Percentiles rank a stretch among this genome's conserved stretches.
Conservation (phyloP, 2,329 filamentous ascomycete genomes). For the Cladosporium sp. region DNA sequence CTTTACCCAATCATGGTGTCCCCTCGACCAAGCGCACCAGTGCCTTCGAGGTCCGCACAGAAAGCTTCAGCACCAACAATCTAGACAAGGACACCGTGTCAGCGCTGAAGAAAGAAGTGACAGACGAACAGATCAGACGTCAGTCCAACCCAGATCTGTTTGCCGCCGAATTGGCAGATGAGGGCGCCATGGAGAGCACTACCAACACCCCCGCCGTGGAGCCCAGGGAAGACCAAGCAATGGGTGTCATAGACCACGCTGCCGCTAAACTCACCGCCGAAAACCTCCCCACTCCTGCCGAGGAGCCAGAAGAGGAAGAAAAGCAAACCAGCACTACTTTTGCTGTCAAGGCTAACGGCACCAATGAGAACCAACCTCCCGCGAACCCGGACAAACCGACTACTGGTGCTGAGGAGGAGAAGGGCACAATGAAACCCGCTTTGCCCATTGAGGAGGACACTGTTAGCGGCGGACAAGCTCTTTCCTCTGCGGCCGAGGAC, state of each 20-base stretch:
- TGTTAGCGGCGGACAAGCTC: slow-evolving; percentile 36
- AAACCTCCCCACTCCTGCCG: not conserved
- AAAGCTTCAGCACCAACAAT: slow-evolving; percentile 41
- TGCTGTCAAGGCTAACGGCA: not conserved
- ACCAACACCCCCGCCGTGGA: slow-evolving; percentile 31
- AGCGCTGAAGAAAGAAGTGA: slow-evolving; percentile 39
- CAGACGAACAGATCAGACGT: slow-evolving; percentile 37
- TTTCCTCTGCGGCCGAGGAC: slow-evolving; percentile 33
- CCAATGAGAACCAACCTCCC: slow-evolving; percentile 24
- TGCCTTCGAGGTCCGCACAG: slow-evolving; percentile 14
- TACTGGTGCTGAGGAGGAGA: slow-evolving; percentile 40
- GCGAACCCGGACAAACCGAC: slow-evolving; percentile 43
- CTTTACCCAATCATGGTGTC: slow-evolving; percentile 5
- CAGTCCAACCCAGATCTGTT: slow-evolving; percentile 32
- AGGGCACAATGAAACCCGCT: slow-evolving; percentile 37
- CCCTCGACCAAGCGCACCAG: slow-evolving; percentile 9
- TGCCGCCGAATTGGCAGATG: slow-evolving; percentile 38
- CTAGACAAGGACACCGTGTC: slow-evolving; percentile 29
- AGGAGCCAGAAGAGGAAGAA: slow-evolving; percentile 15
- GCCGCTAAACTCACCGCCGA: slow-evolving; percentile 4
- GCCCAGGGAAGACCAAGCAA: slow-evolving; percentile 22
- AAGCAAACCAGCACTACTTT: not conserved
- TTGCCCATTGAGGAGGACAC: slow-evolving; percentile 35
- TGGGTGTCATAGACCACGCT: slow-evolving; percentile 15
- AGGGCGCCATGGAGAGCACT: slow-evolving; percentile 39